phyloP scores from a whole-genome alignment of 192 early-diverging fungal species.

The Chytriomyces sp. region DNA sequence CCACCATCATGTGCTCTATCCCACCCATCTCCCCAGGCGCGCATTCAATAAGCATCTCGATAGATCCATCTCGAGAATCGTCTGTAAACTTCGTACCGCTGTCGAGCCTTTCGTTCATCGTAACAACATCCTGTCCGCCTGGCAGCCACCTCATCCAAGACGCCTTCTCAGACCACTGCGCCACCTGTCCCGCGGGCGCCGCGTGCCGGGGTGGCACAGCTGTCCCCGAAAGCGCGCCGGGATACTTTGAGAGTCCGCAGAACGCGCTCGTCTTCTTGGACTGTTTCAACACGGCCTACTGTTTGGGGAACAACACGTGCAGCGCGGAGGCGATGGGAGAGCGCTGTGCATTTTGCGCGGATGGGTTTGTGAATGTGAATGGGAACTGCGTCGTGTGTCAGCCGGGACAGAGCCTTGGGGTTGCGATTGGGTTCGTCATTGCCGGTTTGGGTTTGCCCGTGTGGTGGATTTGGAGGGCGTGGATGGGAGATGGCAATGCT shows the following conservation, averaged over 20 bases:
- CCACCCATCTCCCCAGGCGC: neutral
- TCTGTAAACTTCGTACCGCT: neutral
- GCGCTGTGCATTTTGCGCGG: slow-evolving; percentile 25
- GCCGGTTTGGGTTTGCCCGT: neutral
- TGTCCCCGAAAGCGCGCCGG: neutral
- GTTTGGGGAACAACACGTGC: slow-evolving; percentile 14
- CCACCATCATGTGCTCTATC: neutral
- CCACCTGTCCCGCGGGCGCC: neutral
- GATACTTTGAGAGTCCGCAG: slow-evolving; percentile 4
- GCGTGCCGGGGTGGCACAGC: neutral
- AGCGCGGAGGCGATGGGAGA: neutral
- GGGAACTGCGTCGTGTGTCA: slow-evolving; percentile 14
- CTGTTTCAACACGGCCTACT: slow-evolving; percentile 12
- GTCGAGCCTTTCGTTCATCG: neutral
- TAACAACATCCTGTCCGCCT: neutral
- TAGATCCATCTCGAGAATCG: neutral
- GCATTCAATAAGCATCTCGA: neutral
- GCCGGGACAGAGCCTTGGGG: slow-evolving; percentile 19
- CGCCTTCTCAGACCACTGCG: neutral
- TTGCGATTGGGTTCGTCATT: slow-evolving; percentile 11
- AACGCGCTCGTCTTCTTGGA: slow-evolving; percentile 11
- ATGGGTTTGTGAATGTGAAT: slow-evolving; percentile 24
- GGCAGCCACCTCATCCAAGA: slow-evolving; percentile 15
- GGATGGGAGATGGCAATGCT: neutral
- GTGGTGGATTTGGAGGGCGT: slow-evolving; percentile 27